Conservation (phyloP, 2,329 filamentous ascomycete species). For the Cladophialophora bantiana region DNA sequence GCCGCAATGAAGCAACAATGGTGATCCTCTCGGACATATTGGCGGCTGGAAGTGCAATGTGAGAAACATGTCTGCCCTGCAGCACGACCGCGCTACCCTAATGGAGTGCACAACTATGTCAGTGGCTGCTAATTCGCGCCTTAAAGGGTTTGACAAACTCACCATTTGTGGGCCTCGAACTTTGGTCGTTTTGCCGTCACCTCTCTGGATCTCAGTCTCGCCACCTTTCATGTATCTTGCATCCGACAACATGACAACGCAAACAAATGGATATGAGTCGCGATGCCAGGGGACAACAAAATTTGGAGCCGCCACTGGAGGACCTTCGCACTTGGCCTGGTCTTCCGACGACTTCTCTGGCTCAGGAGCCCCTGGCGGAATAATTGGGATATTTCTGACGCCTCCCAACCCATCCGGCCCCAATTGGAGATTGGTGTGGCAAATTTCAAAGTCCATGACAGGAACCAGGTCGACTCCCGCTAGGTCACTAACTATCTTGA, state of each 20-base stretch:
- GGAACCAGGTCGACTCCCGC: conserved; percentile 65
- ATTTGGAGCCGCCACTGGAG: conserved; percentile 33
- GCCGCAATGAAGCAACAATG: conserved; percentile 71
- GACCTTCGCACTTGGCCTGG: background rate
- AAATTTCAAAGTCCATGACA: conserved; percentile 64
- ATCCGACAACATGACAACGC: conserved; percentile 47
- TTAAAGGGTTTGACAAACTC: conserved; percentile 23
- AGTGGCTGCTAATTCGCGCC: background rate
- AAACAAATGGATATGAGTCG: conserved; percentile 42
- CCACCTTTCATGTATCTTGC: conserved; percentile 56
- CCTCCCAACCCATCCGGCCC: conserved; percentile 34
- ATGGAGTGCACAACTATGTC: background rate
- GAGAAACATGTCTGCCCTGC: conserved; percentile 71
- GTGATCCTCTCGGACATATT: conserved; percentile 68
- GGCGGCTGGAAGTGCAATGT: conserved; percentile 66
- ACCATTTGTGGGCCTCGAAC: conserved; percentile 53
- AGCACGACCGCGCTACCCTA: conserved; percentile 69
- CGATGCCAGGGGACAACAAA: conserved; percentile 56
- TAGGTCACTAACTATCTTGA: conserved; percentile 61
- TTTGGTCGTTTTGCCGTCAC: conserved; percentile 53
- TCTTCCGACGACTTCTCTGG: background rate
- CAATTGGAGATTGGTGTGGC: conserved; percentile 63
- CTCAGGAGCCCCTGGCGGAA: conserved; percentile 28
- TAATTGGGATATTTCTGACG: conserved; percentile 29
- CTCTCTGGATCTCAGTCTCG: conserved; percentile 67